Evolutionary conservation across 116 monocot species (phyloP).

Genomic region (Posidonia oceanica): DNA sequence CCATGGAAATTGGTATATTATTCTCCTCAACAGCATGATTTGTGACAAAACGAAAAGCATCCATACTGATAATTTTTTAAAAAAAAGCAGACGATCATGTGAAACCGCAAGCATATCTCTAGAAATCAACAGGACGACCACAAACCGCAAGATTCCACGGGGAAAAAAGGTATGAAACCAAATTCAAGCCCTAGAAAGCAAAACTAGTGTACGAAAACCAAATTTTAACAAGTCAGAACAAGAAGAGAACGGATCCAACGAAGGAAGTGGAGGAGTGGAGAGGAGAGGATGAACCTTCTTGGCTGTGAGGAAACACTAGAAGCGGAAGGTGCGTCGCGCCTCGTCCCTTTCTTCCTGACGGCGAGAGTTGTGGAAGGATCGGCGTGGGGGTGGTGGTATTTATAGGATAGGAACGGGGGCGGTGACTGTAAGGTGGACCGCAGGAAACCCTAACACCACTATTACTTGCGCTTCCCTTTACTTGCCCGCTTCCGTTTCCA

Average conservation of each 20-base stretch:
- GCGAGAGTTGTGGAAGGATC: neutral
- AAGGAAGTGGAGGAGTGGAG: neutral
- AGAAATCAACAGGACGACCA: neutral
- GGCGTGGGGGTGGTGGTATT: neutral
- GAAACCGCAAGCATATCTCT: too few relatives aligned
- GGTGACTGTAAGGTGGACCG: neutral
- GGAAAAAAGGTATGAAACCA: neutral
- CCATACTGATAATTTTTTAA: neutral
- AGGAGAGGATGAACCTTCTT: neutral
- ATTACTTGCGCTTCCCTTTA: neutral
- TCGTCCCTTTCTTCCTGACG: neutral
- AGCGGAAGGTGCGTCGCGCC: neutral
- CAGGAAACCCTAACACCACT: neutral
- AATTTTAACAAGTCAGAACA: neutral
- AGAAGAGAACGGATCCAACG: neutral
- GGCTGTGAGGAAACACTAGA: neutral
- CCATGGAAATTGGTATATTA: neutral
- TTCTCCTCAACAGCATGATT: neutral
- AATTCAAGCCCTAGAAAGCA: neutral
- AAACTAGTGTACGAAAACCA: neutral
- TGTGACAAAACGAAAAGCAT: neutral
- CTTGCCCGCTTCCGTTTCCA: neutral
- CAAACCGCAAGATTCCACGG: neutral
- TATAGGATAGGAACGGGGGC: neutral
- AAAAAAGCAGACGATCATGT: neutral